Conservation (phyloP, 495 filamentous ascomycete genomes). For the Apodospora peruviana region DNA sequence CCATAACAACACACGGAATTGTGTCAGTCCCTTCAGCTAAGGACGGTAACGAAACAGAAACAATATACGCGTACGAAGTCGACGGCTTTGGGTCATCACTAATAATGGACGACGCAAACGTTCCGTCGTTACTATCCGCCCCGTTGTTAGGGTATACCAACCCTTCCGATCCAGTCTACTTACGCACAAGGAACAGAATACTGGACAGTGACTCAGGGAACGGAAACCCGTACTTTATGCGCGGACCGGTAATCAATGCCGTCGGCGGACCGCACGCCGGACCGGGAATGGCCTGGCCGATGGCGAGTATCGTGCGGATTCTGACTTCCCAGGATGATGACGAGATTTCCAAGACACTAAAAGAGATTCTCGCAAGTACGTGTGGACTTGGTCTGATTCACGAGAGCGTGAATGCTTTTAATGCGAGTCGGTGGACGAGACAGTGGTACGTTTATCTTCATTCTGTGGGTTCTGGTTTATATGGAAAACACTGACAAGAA, state of each 20-base stretch:
- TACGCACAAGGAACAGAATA: constrained; percentile 46
- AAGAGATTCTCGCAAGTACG: constrained; percentile 45
- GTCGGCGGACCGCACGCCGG: constrained; percentile 54
- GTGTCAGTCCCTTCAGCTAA: neutral
- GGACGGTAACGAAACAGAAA: constrained; percentile 7
- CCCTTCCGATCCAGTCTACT: constrained; percentile 40
- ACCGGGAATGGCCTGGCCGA: constrained; percentile 56
- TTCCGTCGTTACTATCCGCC: constrained; percentile 51
- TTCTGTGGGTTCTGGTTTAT: neutral
- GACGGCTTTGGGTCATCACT: constrained; percentile 51
- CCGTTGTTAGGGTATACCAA: constrained; percentile 48
- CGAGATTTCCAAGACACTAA: constrained; percentile 45
- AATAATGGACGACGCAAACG: constrained; percentile 61
- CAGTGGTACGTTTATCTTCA: constrained; percentile 41
- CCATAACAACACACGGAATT: neutral
- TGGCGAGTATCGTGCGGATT: constrained; percentile 48
- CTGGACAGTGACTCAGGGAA: constrained; percentile 24
- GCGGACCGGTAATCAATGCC: constrained; percentile 46
- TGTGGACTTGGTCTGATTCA: constrained; percentile 56
- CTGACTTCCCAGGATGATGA: constrained; percentile 37
- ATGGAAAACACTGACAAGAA: constrained; percentile 9
- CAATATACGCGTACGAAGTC: constrained; percentile 57
- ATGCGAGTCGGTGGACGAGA: constrained; percentile 50
- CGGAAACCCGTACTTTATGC: constrained; percentile 55
- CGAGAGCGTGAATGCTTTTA: constrained; percentile 52